These are phyloP conservation scores for Xylariaceae sp. DNA, from an alignment of 2,329 filamentous ascomycete genomes.

Conservation along the genomic window DNA sequence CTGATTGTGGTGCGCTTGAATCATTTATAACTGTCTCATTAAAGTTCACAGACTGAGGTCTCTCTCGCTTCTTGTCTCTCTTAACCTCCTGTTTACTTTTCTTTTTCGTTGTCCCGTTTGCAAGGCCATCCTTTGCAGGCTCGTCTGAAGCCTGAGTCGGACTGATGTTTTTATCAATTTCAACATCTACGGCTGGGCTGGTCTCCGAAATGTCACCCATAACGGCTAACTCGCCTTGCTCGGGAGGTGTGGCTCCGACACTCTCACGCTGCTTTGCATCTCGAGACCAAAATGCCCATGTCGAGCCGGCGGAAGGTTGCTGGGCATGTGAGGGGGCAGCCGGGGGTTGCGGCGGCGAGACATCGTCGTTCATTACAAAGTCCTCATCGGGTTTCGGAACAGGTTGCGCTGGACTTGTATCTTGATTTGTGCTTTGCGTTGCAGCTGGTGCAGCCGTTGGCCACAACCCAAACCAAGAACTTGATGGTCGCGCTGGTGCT, in stretches of 20 bases:
- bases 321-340: too few species aligned
- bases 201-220: constrained; percentile 54
- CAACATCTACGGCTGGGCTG: constrained; percentile 46
- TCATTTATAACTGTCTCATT: constrained; percentile 36
- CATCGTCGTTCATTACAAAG: constrained; percentile 41
- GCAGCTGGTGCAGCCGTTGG: constrained; percentile 18
- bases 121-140: constrained; percentile 25
- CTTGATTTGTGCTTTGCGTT: constrained; percentile 14
- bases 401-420: constrained; percentile 19
- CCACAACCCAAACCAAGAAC: constrained; percentile 37
- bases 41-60: constrained; percentile 46
- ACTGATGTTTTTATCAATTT: constrained; percentile 34
- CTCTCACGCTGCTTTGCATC: constrained; percentile 42
- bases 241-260: constrained; percentile 30
- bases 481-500: constrained; percentile 20
- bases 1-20: constrained; percentile 34
- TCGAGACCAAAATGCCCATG: constrained; percentile 79
- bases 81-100: constrained; percentile 45
- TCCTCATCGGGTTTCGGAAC: constrained; percentile 35
- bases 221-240: constrained; percentile 53
- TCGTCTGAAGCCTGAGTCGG: constrained; percentile 34
- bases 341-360: constrained; percentile 20
- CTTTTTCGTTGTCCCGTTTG: constrained; percentile 30
- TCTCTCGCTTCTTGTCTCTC: constrained; percentile 21
- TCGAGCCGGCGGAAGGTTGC: constrained; percentile 54